Conservation (phyloP, 106 monocot species). For the Hemerocallis citrina region DNA sequence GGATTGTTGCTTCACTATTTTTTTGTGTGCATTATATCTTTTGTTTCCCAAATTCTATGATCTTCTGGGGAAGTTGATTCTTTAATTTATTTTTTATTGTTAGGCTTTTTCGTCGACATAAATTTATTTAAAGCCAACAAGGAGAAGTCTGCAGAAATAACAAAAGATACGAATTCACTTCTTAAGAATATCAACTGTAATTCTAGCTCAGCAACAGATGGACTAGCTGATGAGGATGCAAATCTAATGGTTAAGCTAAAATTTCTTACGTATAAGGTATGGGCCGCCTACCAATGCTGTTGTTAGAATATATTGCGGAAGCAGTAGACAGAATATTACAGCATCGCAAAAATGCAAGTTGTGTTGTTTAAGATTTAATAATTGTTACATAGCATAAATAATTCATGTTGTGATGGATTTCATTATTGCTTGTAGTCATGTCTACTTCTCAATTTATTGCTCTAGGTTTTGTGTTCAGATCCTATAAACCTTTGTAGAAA, state of each 20-base stretch:
- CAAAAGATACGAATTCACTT: conserved; percentile 37
- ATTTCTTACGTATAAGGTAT: conserved; percentile 96
- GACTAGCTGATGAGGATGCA: conserved; percentile 90
- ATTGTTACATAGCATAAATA: too few relatives aligned
- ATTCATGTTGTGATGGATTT: too few relatives aligned
- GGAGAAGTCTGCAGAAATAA: conserved; percentile 51
- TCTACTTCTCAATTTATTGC: too few relatives aligned
- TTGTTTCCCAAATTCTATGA: not conserved
- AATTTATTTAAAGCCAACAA: conserved; percentile 77
- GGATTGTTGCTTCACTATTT: not conserved
- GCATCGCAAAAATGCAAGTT: too few relatives aligned
- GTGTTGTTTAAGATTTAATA: too few relatives aligned
- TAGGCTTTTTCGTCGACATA: conserved; percentile 96
- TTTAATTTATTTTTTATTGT: conserved; percentile 7
- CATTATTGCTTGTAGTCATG: too few relatives aligned
- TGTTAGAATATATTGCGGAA: too few relatives aligned
- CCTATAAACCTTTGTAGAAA: too few relatives aligned
- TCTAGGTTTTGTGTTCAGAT: too few relatives aligned
- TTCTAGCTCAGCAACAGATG: conserved; percentile 35
- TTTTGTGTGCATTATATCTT: not conserved
- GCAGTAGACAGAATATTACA: too few relatives aligned
- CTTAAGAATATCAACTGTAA: conserved; percentile 34
- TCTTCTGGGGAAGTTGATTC: not conserved
- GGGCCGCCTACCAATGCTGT: not conserved
- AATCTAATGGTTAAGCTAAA: conserved; percentile 99